Conservation (phyloP, 257 asterid genomes). For the Solanum sitiens region DNA sequence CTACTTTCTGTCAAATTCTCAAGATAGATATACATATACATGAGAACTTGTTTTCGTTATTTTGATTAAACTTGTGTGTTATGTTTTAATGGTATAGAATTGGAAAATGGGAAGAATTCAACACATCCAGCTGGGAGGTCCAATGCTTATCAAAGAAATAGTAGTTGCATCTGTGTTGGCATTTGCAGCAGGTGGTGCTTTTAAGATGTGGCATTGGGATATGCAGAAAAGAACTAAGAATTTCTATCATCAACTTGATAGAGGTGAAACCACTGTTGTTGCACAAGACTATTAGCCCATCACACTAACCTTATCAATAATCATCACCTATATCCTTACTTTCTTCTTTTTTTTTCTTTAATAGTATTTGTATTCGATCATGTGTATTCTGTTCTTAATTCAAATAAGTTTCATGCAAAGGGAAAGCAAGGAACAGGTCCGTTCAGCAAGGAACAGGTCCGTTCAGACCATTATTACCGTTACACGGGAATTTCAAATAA, state of each 20-base stretch:
- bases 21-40: too few relatives aligned
- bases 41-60: too few relatives aligned
- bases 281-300: neutral
- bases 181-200: neutral
- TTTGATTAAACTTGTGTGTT: too few relatives aligned
- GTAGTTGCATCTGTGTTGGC: neutral
- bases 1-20: too few relatives aligned
- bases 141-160: neutral
- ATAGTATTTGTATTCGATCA: neutral
- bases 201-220: neutral
- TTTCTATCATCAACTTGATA: conserved; percentile 1
- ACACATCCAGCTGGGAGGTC: conserved; percentile 10
- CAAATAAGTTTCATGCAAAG: neutral
- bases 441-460: too few relatives aligned
- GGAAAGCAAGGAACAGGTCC: neutral
- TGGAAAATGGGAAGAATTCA: neutral
- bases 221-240: neutral
- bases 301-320: neutral
- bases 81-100: neutral
- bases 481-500: too few relatives aligned
- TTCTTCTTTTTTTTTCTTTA: neutral
- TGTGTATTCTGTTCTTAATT: neutral
- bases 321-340: neutral
- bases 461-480: too few relatives aligned
- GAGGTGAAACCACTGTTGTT: neutral